Evolutionary conservation across 345 rosid species (phyloP).

Genomic region (Salix udensis): DNA sequence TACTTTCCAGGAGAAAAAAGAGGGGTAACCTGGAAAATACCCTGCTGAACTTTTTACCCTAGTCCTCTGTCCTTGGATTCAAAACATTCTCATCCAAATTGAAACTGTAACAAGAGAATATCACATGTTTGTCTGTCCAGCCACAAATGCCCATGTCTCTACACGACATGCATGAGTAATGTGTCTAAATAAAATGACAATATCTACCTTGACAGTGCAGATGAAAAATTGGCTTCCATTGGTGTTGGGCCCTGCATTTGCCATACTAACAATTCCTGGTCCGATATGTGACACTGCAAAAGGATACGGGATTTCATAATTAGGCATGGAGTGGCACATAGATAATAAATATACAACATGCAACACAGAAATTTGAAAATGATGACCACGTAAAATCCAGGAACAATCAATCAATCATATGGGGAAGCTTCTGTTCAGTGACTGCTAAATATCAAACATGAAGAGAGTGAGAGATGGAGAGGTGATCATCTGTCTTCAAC

Average conservation of each 20-base stretch:
- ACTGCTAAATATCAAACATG: not conserved
- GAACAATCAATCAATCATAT: not conserved
- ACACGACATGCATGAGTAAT: not conserved
- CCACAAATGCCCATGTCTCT: not conserved
- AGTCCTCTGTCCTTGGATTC: not conserved
- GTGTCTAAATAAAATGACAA: slow-evolving; percentile 4
- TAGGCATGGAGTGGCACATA: not conserved
- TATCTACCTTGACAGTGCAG: slow-evolving; percentile 87
- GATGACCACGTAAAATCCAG: not conserved
- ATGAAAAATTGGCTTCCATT: slow-evolving; percentile 98
- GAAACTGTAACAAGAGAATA: not conserved
- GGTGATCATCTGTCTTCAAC: not conserved
- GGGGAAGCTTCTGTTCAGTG: not conserved
- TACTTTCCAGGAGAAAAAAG: too few species aligned
- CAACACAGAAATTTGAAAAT: not conserved
- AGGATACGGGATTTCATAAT: slow-evolving; percentile 14
- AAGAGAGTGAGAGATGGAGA: not conserved
- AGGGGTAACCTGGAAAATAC: not conserved
- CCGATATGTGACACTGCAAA: slow-evolving; percentile 80
- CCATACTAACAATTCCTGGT: slow-evolving; percentile 97
- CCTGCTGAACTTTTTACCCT: not conserved
- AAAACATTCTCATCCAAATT: not conserved
- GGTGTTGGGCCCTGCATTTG: slow-evolving; percentile 99
- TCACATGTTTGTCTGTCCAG: too few species aligned
- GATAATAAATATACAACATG: not conserved